phyloP scores from a whole-genome alignment of 768 basidiomycete species.

The Pulveroboletus sp. region DNA sequence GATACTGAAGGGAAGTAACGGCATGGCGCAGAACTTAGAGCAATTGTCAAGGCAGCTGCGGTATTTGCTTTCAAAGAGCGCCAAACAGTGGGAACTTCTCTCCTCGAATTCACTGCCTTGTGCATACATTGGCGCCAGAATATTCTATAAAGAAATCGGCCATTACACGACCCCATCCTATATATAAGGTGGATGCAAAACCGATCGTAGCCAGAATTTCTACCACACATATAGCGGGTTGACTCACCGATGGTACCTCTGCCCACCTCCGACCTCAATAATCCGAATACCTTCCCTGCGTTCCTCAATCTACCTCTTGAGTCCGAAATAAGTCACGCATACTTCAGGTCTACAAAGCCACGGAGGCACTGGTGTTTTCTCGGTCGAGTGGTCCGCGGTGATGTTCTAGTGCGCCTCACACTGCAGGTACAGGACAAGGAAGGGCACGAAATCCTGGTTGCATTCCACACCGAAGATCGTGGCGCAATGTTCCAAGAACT shows the following conservation, averaged over 20 bases:
- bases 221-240: not conserved
- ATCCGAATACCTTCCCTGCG: conserved; percentile 19
- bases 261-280: conserved; percentile 25
- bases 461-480: conserved; percentile 30
- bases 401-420: conserved; percentile 23
- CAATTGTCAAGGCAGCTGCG: not conserved
- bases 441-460: conserved; percentile 22
- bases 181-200: conserved; percentile 11
- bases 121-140: not conserved
- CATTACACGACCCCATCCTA: not conserved
- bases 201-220: conserved; percentile 1
- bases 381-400: conserved; percentile 21
- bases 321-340: conserved; percentile 13
- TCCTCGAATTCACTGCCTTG: not conserved
- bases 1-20: conserved; percentile 5
- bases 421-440: conserved; percentile 28
- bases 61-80: conserved; percentile 1
- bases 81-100: not conserved
- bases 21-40: conserved; percentile 2
- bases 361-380: conserved; percentile 30
- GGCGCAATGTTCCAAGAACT: conserved; percentile 19
- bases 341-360: conserved; percentile 22
- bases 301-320: conserved; percentile 23
- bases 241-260: conserved; percentile 17
- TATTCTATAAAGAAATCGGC: not conserved